Conservation (phyloP, 768 basidiomycete genomes). For the Boletus vermiculosoides region DNA sequence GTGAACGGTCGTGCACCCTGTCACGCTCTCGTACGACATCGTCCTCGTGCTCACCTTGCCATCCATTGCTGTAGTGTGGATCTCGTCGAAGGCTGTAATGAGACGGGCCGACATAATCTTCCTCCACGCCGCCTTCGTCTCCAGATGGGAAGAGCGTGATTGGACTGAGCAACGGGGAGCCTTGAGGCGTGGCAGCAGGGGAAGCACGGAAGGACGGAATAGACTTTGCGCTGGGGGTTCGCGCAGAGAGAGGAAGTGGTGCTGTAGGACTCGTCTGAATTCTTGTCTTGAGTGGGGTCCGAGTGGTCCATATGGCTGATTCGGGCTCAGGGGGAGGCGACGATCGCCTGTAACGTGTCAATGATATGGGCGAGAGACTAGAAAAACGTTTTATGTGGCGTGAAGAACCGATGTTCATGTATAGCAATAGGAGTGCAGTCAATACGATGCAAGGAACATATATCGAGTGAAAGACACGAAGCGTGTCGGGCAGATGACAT, state of each 20-base stretch:
- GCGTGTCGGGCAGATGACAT: constrained; percentile 78
- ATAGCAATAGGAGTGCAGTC: constrained; percentile 47
- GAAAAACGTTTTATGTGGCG: constrained; percentile 18
- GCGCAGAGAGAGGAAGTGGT: constrained; percentile 38
- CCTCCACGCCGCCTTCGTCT: constrained; percentile 47
- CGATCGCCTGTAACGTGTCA: constrained; percentile 26
- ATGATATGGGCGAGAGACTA: constrained; percentile 34
- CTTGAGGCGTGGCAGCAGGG: constrained; percentile 37
- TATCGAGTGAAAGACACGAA: constrained; percentile 52
- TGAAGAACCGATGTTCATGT: constrained; percentile 39
- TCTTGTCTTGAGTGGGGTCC: constrained; percentile 43
- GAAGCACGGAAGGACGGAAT: constrained; percentile 41
- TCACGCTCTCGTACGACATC: not conserved
- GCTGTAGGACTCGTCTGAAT: constrained; percentile 40
- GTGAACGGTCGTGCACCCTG: not conserved
- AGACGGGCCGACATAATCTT: constrained; percentile 43
- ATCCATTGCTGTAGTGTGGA: constrained; percentile 27
- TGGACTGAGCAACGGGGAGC: constrained; percentile 40
- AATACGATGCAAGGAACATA: constrained; percentile 66
- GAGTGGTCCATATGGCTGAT: constrained; percentile 38
- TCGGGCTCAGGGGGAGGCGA: constrained; percentile 32
- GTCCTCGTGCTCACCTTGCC: constrained; percentile 30
- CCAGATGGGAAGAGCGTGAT: constrained; percentile 38
- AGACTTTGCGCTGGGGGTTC: constrained; percentile 37
- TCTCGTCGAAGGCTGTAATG: constrained; percentile 48